phyloP scores from a whole-genome alignment of 73 alveolate genomes.

The Vitrella brassicaformis region DNA sequence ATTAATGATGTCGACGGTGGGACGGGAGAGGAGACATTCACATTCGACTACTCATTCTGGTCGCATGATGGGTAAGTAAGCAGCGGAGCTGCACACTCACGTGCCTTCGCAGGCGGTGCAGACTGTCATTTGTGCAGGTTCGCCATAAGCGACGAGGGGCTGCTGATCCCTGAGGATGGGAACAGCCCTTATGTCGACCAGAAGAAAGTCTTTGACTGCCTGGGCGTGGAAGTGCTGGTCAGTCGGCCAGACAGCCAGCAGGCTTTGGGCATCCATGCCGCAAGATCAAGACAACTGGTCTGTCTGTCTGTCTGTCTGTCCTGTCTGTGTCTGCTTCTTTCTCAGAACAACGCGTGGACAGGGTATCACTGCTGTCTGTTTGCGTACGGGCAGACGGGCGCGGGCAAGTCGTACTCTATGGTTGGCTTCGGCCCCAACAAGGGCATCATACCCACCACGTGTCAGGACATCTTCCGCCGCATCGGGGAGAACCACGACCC shows the following conservation, averaged over 20 bases:
- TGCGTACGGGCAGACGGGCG: slow-evolving; percentile 88
- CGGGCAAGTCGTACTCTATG: slow-evolving; percentile 94
- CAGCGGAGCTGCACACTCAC: too few species aligned
- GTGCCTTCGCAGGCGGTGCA: too few species aligned
- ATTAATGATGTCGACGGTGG: too few species aligned
- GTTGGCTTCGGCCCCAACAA: slow-evolving; percentile 94
- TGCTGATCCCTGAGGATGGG: neutral
- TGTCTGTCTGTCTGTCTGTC: neutral
- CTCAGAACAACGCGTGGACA: slow-evolving; percentile 52
- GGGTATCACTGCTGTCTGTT: slow-evolving; percentile 97
- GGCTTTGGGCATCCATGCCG: neutral
- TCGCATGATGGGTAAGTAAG: too few species aligned
- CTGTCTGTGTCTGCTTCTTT: neutral
- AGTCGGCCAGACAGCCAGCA: slow-evolving; percentile 2
- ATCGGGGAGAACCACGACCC: slow-evolving; percentile 48
- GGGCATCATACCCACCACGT: slow-evolving; percentile 94
- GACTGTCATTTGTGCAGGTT: neutral
- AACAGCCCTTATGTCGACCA: neutral
- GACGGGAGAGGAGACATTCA: too few species aligned
- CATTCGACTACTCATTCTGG: too few species aligned
- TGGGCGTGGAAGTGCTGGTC: neutral
- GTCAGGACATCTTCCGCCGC: slow-evolving; percentile 89
- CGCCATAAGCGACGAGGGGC: neutral
- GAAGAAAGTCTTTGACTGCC: neutral
- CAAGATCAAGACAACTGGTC: neutral